Evolutionary conservation across 495 filamentous ascomycete genomes (phyloP), one percentile per base, ranked within the genome.

Genomic region (Penicillium pulvis): DNA sequence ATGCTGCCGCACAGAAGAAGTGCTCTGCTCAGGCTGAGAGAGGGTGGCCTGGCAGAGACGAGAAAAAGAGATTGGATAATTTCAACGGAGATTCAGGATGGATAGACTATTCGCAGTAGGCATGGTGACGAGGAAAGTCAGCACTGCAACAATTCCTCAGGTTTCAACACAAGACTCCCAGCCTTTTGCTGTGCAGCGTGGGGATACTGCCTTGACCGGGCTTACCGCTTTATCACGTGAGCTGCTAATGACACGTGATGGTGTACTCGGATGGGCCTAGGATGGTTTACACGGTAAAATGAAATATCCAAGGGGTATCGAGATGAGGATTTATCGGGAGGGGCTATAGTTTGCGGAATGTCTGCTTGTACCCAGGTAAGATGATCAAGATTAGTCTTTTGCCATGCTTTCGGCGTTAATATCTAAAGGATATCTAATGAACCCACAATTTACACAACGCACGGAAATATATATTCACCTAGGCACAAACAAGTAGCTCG

Each of bases 71-170:
- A 45, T 42, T 36, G 17, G 26, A 57, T 19, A 19, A 43, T 36
- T 47, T 61, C 53, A 59, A 62, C 52, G 53, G 57, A 44, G 51
- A 35, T 36, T 58, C 20, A 26, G 20, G 47, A 46, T 53, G 51
- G 26, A 47, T 9, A 17, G 31, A 39, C 28, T 30, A 55, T 56
- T 31, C 23, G 20, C 59, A 53, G 35, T 36, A 56, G 52, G 49
- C 64, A 66, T 66, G 57, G 57, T 66, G 60, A 41, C 41, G 47
- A 57, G 39, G 28, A 28, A 50, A 55, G 45, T 55, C 51, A 48
- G 35, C 62, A 56, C 55, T 53, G 51, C 55, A 55, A 49, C 35
- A 61, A 65, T 39, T 42, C 51, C 17, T 53, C 51, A n/a, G 41
- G 20, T 12, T 44, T 42, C 28, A 17, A 49, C 7, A 49, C 46